Base-by-base conservation (phyloP, 2,329 filamentous ascomycete genomes). In the Alternaria alternata region DNA sequence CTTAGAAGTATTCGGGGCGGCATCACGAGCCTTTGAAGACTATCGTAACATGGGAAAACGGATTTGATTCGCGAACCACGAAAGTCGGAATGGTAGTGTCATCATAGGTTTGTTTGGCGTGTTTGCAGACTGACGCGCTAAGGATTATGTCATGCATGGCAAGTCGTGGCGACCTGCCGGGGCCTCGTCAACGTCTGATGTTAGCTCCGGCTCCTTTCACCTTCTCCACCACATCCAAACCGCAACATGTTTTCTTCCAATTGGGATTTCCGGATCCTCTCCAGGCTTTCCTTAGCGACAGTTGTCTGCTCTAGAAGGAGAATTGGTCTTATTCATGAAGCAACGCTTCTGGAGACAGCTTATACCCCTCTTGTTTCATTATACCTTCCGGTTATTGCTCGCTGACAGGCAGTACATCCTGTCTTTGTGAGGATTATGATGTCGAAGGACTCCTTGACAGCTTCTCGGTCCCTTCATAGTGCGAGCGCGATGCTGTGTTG, bases 1-100 rank as follows among this genome's bases (percentile, higher is more conserved):
- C 62, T 57, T 39, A 70, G 56, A 28, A 55, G 57, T 47, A 76
- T 58, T 73, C 75, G 74, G 66, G 71, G 68, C 54, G 75, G 67
- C 76, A 78, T 78, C 51, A 63, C 68, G 66, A 68, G 66, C 68
- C 66, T 63, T 46, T 47, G 44, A 55, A 32, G 56, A 34, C 49
- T 54, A 44, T 52, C 28, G 47, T 62, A 46, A 61, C 73, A 78
- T 75, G 30, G 55, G 67, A 30, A 24, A 44, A 36, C 48, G 62
- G 30, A 49, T 52, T 51, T 34, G 47, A 63, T 61, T 61, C 51
- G 57, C 54, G 32, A 51, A 53, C 47, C 43, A 55, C 46, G 53
- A 48, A 59, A 44, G 54, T 47, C 36, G 51, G 44, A 54, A 54
- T 67, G 65, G 63, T 73, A 67, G 65, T 72, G 70, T 72, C 71